Evolutionary conservation across 805 yeast species (phyloP), one percentile per base, ranked within the genome.

Genomic region (Hanseniaspora meyeri): DNA sequence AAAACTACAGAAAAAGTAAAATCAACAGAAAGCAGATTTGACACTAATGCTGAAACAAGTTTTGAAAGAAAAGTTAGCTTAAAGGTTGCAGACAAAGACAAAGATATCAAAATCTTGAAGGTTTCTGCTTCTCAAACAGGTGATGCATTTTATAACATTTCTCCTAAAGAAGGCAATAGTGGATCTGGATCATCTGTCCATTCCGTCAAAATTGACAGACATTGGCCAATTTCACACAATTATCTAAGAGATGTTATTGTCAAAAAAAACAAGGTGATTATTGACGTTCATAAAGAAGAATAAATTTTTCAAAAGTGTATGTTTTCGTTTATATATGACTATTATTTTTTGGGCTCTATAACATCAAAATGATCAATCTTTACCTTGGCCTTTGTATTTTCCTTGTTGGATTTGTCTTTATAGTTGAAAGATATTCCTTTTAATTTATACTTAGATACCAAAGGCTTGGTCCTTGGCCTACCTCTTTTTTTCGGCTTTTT

Each of bases 171-270:
- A 8, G 80, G 80, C 2, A 77, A 77, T 60, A 66, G 69, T 59
- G 82, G 81, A 1, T 59, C 61, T n/a, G 81, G 79, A 6, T 59
- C 64, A 17, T 63, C 69, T 8, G 61, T 62, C n/a, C 69, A 66
- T 45, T 57, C 59, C 7, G 67, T 67, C 40, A 61, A 58, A 10
- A 67, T 69, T 24, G 57, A 60, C n/a, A 60, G 59, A 48, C 52
- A 29, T 11, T 59, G 60, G 59, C 63, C 63, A 11, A 39, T 40
- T 29, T 12, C 49, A 19, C 58, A 59, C 19, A 50, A 32, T 3
- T 61, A 59, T 38, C 24, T 42, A 12, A 58, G 63, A 19, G 57
- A 49, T 43, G 63, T 61, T n/a, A 43, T 60, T 32, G 63, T 61
- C 16, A 43, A 42, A 39, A 49, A 55, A 24, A 61, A 61, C 40